Evolutionary conservation across 805 yeast genomes (phyloP).

Genomic region (Saccharomycopsis babjevae): DNA sequence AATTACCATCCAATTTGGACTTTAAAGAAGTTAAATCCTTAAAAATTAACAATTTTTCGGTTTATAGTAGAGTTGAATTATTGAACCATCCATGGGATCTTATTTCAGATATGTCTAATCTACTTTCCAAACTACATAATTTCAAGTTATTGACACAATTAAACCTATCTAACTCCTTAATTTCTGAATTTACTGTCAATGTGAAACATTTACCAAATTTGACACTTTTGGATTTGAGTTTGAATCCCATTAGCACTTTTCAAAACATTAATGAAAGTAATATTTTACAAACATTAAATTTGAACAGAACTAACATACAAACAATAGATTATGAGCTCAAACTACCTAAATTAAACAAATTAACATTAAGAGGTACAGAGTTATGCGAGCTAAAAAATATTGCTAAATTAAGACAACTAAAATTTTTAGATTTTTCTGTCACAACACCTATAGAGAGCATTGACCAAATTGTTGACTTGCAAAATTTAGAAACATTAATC

Average conservation of each 20-base stretch:
- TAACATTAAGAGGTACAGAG: not conserved
- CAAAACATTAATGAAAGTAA: not conserved
- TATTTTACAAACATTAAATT: not conserved
- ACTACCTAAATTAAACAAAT: not conserved
- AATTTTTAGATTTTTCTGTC: not conserved
- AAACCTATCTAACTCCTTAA: not conserved
- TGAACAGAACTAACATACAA: not conserved
- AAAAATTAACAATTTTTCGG: not conserved
- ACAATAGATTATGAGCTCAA: not conserved
- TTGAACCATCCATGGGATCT: not conserved
- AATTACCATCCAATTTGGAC: not conserved
- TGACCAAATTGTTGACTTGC: not conserved
- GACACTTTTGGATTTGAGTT: not conserved
- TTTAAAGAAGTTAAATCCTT: not conserved
- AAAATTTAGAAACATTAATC: not conserved
- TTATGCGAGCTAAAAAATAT: not conserved
- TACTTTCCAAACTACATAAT: not conserved
- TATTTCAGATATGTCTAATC: not conserved
- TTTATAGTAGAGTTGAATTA: not conserved
- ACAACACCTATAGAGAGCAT: not conserved
- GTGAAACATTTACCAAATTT: not conserved
- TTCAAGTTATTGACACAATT: not conserved
- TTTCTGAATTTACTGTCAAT: not conserved
- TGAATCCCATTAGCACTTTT: not conserved
- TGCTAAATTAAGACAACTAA: not conserved